Evolutionary conservation across 371 early-diverging fungal genomes (phyloP).

Genomic region (Mucor racemosus): DNA sequence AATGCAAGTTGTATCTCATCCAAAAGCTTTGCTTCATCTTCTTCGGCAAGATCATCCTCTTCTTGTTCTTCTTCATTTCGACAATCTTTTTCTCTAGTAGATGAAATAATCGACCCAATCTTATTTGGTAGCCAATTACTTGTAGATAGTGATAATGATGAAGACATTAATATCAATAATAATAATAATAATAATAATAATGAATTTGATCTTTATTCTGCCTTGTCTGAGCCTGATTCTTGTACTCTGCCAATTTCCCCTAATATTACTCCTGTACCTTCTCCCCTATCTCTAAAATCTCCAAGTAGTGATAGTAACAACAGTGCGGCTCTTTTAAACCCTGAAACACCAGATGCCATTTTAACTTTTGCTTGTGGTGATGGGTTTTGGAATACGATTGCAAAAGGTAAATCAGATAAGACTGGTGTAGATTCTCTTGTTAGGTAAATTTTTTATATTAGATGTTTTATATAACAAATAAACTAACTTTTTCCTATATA

Average conservation of each 20-base stretch:
- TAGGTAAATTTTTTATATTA: conserved; percentile 21
- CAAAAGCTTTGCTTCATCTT: conserved; percentile 15
- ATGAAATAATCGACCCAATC: conserved; percentile 14
- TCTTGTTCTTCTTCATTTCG: conserved; percentile 9
- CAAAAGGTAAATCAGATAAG: conserved; percentile 34
- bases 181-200: conserved; percentile 4
- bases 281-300: neutral
- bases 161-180: neutral
- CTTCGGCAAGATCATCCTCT: conserved; percentile 18
- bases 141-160: neutral
- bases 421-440: conserved; percentile 35
- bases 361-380: conserved; percentile 46
- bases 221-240: conserved; percentile 17
- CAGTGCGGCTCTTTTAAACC: neutral
- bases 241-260: neutral
- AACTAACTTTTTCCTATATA: conserved; percentile 4
- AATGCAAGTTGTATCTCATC: conserved; percentile 19
- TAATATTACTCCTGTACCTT: conserved; percentile 12
- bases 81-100: neutral
- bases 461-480: neutral
- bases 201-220: conserved; percentile 20
- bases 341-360: neutral
- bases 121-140: neutral
- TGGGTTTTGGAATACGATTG: conserved; percentile 51
- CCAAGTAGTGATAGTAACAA: neutral